Percentiles rank a stretch among this genome's conserved stretches.
Evolutionary conservation across 2,329 filamentous ascomycete species (phyloP).

Genomic region (Aspergillus pseudonomiae): DNA sequence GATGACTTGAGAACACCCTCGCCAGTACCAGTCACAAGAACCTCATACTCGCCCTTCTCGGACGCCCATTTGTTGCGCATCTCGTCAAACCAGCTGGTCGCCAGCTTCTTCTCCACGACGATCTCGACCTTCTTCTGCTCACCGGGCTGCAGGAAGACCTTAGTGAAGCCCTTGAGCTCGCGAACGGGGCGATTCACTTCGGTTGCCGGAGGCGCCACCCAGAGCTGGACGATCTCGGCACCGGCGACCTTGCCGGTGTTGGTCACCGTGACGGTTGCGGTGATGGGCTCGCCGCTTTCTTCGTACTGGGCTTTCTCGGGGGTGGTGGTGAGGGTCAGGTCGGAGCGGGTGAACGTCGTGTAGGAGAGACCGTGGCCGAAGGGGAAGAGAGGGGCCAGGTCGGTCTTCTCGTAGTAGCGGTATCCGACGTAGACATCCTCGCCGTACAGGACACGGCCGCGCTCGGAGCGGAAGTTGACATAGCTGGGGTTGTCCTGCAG

Average conservation of each 20-base stretch:
- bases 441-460: slow-evolving; percentile 72
- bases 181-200: slow-evolving; percentile 61
- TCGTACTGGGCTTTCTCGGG: slow-evolving; percentile 41
- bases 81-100: slow-evolving; percentile 72
- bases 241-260: slow-evolving; percentile 59
- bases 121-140: slow-evolving; percentile 62
- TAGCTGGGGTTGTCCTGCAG: slow-evolving; percentile 74
- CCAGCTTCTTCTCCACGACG: slow-evolving; percentile 63
- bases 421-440: slow-evolving; percentile 84
- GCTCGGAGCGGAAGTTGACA: slow-evolving; percentile 73
- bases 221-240: slow-evolving; percentile 59
- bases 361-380: slow-evolving; percentile 83
- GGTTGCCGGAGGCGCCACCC: slow-evolving; percentile 50
- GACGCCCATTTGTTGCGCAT: slow-evolving; percentile 65
- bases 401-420: slow-evolving; percentile 74
- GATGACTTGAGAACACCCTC: slow-evolving; percentile 53
- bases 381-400: slow-evolving; percentile 68
- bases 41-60: slow-evolving; percentile 66
- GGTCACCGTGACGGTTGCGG: slow-evolving; percentile 50
- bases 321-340: slow-evolving; percentile 42
- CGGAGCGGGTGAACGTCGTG: slow-evolving; percentile 65
- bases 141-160: slow-evolving; percentile 64
- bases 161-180: slow-evolving; percentile 68
- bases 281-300: slow-evolving; percentile 49
- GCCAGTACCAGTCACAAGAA: slow-evolving; percentile 63